These are phyloP conservation scores for Brasilioporus rufonigricans DNA, from an alignment of 768 basidiomycete species.

Conservation along the genomic window DNA sequence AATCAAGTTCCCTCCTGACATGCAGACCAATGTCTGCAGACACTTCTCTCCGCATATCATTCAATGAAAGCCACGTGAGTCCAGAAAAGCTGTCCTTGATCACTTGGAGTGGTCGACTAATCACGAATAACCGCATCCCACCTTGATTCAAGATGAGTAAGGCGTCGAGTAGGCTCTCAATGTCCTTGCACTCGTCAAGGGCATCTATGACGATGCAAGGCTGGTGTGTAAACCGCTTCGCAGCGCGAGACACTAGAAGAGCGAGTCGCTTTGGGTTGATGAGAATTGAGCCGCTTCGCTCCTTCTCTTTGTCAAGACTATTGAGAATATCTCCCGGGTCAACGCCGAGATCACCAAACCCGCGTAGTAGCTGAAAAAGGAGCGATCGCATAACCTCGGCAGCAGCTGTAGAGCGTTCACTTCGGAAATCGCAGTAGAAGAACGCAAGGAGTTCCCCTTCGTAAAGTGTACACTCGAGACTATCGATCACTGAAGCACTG, in stretches of 20 bases:
- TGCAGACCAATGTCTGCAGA: neutral
- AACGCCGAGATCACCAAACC: too few relatives aligned
- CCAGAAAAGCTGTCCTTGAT: neutral
- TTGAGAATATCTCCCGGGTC: too few relatives aligned
- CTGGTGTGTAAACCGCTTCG: neutral
- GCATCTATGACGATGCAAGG: neutral
- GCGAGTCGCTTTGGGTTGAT: neutral
- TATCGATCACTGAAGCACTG: too few relatives aligned
- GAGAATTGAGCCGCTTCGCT: too few relatives aligned
- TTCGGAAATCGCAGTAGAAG: too few relatives aligned
- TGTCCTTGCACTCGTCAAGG: neutral
- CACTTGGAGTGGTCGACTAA: neutral
- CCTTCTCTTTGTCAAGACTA: too few relatives aligned
- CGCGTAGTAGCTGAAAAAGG: too few relatives aligned
- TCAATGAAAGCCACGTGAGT: too few relatives aligned
- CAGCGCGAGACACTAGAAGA: neutral
- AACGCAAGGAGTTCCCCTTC: too few relatives aligned
- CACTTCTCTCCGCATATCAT: neutral
- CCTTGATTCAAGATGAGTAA: neutral
- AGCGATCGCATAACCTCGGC: neutral
- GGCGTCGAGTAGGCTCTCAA: neutral
- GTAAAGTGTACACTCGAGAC: too few relatives aligned
- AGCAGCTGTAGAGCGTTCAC: too few relatives aligned
- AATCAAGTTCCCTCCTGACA: neutral
- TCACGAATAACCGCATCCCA: neutral